phyloP scores from a whole-genome alignment of 2,329 filamentous ascomycete genomes.

The Proliferodiscus dingleyae region DNA sequence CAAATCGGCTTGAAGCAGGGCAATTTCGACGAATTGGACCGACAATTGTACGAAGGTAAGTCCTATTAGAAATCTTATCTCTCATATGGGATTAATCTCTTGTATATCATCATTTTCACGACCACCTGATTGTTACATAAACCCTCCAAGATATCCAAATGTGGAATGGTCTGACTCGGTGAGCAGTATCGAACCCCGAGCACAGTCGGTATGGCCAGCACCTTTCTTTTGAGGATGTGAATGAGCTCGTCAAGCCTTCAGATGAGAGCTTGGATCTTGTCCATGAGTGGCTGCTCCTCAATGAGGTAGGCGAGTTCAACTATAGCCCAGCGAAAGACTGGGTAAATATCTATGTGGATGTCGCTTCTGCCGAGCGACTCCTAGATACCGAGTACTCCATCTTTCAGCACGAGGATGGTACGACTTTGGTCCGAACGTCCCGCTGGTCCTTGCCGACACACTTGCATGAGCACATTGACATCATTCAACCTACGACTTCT shows the following conservation, averaged over 20 bases:
- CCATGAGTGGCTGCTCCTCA: conserved; percentile 50
- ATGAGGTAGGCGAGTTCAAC: conserved; percentile 42
- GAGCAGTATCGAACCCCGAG: conserved; percentile 45
- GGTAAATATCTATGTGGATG: conserved; percentile 48
- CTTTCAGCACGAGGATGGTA: conserved; percentile 51
- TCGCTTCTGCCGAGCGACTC: conserved; percentile 47
- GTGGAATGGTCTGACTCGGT: not conserved
- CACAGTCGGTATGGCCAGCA: conserved; percentile 52
- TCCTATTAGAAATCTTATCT: not conserved
- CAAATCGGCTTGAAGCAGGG: conserved; percentile 55
- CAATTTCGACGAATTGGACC: conserved; percentile 49
- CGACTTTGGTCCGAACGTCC: conserved; percentile 45
- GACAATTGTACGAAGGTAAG: conserved; percentile 47
- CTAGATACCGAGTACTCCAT: conserved; percentile 48
- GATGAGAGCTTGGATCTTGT: conserved; percentile 47
- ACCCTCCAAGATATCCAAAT: no score
- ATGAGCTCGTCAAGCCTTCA: conserved; percentile 48
- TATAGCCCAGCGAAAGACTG: conserved; percentile 54
- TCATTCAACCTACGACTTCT: conserved; percentile 56
- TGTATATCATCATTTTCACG: not conserved
- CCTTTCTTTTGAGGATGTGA: conserved; percentile 46
- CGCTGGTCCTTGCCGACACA: conserved; percentile 54
- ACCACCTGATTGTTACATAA: not conserved
- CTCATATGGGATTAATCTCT: no score
- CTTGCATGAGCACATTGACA: conserved; percentile 53